A percentile compares a stretch with the other conserved stretches of the same genome.
These are phyloP conservation scores for Termitomyces sp. DNA, from an alignment of 1,284 basidiomycete genomes.

Conservation along the genomic window DNA sequence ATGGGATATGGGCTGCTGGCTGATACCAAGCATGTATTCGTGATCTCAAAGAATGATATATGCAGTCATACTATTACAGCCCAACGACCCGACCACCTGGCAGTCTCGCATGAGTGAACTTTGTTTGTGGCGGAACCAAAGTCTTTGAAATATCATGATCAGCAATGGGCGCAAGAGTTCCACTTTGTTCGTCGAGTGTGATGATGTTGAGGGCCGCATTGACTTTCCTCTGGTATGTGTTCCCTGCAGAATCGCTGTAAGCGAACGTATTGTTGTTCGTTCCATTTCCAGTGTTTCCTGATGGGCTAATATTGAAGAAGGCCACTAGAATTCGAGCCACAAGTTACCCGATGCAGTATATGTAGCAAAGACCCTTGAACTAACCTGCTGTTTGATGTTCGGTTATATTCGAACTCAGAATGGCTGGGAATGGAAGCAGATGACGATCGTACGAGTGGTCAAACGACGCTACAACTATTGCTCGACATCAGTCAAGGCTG, in stretches of 20 bases:
- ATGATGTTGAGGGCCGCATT: slow-evolving; percentile 57
- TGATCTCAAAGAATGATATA: not conserved
- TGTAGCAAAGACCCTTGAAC: slow-evolving; percentile 13
- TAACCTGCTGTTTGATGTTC: slow-evolving; percentile 55
- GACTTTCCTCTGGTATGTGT: slow-evolving; percentile 61
- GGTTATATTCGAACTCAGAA: slow-evolving; percentile 49
- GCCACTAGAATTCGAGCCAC: not conserved
- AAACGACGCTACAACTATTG: slow-evolving; percentile 41
- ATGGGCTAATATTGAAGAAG: slow-evolving; percentile 44
- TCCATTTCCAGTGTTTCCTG: slow-evolving; percentile 59
- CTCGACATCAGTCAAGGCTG: not conserved
- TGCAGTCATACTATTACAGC: not conserved
- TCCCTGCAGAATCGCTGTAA: slow-evolving; percentile 54
- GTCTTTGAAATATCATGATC: not conserved
- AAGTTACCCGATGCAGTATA: not conserved
- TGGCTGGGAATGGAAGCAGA: slow-evolving; percentile 54
- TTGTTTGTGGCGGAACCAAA: not conserved
- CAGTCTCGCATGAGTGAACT: slow-evolving; percentile 6
- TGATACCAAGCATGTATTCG: not conserved
- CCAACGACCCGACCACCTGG: slow-evolving; percentile 6
- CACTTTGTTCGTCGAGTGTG: slow-evolving; percentile 52
- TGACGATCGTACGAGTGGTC: slow-evolving; percentile 66
- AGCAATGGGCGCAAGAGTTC: slow-evolving; percentile 41
- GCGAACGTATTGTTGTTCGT: slow-evolving; percentile 63
- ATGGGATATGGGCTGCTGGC: not conserved